These are phyloP conservation scores for Penicillium taxi DNA, from an alignment of 495 filamentous ascomycete genomes.

Conservation along the genomic window DNA sequence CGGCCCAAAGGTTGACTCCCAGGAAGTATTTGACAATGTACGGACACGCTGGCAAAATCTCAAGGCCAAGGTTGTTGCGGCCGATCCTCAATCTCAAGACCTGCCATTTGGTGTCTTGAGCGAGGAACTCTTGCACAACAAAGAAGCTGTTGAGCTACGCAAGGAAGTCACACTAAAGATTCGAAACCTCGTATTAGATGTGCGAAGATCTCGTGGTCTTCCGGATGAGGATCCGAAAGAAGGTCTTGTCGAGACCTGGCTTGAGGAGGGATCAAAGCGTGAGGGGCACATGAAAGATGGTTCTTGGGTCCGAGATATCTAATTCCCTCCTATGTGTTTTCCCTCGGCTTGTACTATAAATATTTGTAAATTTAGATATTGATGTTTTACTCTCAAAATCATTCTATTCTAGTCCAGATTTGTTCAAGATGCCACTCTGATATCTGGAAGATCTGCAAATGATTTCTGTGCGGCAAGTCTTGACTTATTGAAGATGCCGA, in stretches of 20 bases:
- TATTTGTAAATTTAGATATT: too few species aligned
- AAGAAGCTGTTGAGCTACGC: slow-evolving; percentile 68
- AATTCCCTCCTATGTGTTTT: slow-evolving; percentile 18
- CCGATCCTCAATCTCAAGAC: slow-evolving; percentile 22
- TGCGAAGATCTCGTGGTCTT: slow-evolving; percentile 60
- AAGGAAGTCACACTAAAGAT: slow-evolving; percentile 75
- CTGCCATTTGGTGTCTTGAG: slow-evolving; percentile 53
- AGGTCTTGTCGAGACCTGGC: slow-evolving; percentile 57
- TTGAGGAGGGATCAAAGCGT: slow-evolving; percentile 42
- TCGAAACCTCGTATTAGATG: slow-evolving; percentile 67
- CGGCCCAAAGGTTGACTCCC: slow-evolving; percentile 42
- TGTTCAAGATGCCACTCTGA: too few species aligned
- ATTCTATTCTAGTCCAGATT: too few species aligned
- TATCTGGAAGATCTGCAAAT: too few species aligned
- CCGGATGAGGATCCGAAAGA: slow-evolving; percentile 72
- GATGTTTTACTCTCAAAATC: too few species aligned
- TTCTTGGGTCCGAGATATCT: slow-evolving; percentile 55
- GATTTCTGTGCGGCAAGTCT: too few species aligned
- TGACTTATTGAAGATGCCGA: too few species aligned
- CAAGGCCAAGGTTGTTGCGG: slow-evolving; percentile 38
- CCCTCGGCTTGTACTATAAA: too few species aligned
- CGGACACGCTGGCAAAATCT: slow-evolving; percentile 60
- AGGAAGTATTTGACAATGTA: slow-evolving; percentile 54
- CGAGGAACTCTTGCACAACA: slow-evolving; percentile 60
- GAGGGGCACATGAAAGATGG: slow-evolving; percentile 58